These are phyloP conservation scores for Alternaria burnsii DNA, from an alignment of 2,329 filamentous ascomycete species.

Conservation along the genomic window DNA sequence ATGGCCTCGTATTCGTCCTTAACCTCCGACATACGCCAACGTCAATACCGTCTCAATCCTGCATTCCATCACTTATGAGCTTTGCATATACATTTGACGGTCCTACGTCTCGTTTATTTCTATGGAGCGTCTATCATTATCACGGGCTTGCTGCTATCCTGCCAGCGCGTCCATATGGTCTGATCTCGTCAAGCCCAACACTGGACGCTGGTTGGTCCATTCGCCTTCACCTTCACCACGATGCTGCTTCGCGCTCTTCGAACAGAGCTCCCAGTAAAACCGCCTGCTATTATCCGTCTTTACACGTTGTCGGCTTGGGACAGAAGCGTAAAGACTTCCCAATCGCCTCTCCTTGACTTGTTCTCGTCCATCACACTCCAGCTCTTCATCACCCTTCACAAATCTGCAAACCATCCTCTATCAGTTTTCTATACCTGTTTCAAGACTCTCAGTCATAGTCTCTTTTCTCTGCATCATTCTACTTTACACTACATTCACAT, in stretches of 20 bases:
- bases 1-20: not conserved
- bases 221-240: constrained; percentile 28
- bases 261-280: constrained; percentile 17
- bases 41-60: not conserved
- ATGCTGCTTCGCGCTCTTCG: constrained; percentile 9
- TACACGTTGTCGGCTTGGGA: not conserved
- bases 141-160: not conserved
- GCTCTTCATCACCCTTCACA: not conserved
- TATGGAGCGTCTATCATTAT: not conserved
- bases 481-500: not conserved
- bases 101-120: not conserved
- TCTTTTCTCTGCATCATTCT: not conserved
- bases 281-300: constrained; percentile 8
- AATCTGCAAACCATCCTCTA: not conserved
- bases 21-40: not conserved
- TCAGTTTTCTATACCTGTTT: constrained; percentile 1
- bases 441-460: not conserved
- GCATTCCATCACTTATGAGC: not conserved
- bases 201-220: not conserved
- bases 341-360: not conserved
- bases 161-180: not conserved
- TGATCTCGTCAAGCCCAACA: constrained; percentile 2
- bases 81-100: not conserved
- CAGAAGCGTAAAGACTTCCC: not conserved
- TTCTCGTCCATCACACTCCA: constrained; percentile 2